These are phyloP conservation scores for Zelopaecilomyces penicillatus DNA, from an alignment of 2,329 filamentous ascomycete genomes.

Conservation along the genomic window DNA sequence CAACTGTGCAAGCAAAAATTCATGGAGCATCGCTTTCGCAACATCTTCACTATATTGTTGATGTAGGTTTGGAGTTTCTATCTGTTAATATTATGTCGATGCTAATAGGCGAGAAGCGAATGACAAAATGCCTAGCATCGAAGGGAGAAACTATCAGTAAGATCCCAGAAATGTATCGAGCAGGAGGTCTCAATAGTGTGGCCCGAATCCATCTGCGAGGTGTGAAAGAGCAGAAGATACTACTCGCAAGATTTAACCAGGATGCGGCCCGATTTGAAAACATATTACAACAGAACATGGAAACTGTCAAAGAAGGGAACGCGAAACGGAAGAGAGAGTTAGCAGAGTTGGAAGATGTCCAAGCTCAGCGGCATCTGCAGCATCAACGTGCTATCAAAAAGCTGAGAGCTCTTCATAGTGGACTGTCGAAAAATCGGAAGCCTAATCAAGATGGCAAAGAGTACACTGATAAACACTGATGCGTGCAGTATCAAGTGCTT, in stretches of 20 bases:
- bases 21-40: neutral
- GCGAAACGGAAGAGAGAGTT: slow-evolving; percentile 5
- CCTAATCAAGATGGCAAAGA: too few relatives aligned
- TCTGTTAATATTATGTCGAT: too few relatives aligned
- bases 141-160: slow-evolving; percentile 15
- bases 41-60: slow-evolving; percentile 15
- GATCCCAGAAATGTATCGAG: slow-evolving; percentile 15
- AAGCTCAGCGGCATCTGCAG: slow-evolving; percentile 9
- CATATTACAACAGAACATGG: slow-evolving; percentile 5
- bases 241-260: slow-evolving; percentile 11
- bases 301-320: slow-evolving; percentile 6
- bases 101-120: slow-evolving; percentile 10
- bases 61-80: slow-evolving; percentile 14
- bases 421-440: slow-evolving; percentile 6
- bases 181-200: slow-evolving; percentile 14
- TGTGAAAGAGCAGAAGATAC: slow-evolving; percentile 11
- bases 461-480: too few relatives aligned
- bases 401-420: slow-evolving; percentile 15
- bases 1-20: too few relatives aligned
- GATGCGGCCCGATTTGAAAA: slow-evolving; percentile 14
- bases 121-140: slow-evolving; percentile 15
- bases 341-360: slow-evolving; percentile 8
- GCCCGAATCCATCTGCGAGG: slow-evolving; percentile 15
- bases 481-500: too few relatives aligned
- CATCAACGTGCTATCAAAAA: slow-evolving; percentile 13